Base-by-base conservation (phyloP, 805 yeast species). In the Hanseniaspora pseudoguilliermondii region DNA sequence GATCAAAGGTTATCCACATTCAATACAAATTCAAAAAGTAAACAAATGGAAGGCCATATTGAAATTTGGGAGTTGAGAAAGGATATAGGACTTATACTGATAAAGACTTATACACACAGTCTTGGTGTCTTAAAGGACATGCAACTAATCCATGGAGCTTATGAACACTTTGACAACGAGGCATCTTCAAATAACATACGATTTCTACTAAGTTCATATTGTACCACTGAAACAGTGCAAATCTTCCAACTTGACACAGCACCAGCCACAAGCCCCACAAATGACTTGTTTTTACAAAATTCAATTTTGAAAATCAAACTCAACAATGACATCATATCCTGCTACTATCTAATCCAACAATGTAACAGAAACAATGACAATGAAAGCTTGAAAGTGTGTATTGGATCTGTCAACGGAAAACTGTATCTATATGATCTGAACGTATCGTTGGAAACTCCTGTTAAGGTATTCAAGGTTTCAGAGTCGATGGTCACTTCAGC, bases 371-470 rank as follows among this genome's bases (percentile, higher is more conserved):
- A 49, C 54, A 29, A 32, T 49, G 0, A 59, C 59, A 8, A 21
- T 20, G 27, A 40, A 21, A 40, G 16, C 25, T 23, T 40, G 6
- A 20, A 21, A 2, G 69, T 75, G 0, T 60, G 82, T n/a, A 75
- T 74, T 5, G 80, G 79, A 11, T 78, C 79, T 58, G 77, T 78
- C 42, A 84, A 81, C 64, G 90, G 90, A 0, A 58, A 58, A 18
- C 57, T 59, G 11, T 58, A 58, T 3, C 8, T 55, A 1, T 59
- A 58, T 9, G 60, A 54, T 38, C 18, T 62, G 4, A 62, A 65
- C 32, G 42, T 64, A 16, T 42, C 61, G 40, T 54, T 56, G 39
- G 60, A 59, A 1, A 54, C 60, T 5, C 59, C 71, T 0, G 25
- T 23, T 6, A 40, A 21, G 25, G 43, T 40, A 6, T 40, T 40